Base-by-base conservation (phyloP, 345 rosid genomes). In the Kernera saxatilis region DNA sequence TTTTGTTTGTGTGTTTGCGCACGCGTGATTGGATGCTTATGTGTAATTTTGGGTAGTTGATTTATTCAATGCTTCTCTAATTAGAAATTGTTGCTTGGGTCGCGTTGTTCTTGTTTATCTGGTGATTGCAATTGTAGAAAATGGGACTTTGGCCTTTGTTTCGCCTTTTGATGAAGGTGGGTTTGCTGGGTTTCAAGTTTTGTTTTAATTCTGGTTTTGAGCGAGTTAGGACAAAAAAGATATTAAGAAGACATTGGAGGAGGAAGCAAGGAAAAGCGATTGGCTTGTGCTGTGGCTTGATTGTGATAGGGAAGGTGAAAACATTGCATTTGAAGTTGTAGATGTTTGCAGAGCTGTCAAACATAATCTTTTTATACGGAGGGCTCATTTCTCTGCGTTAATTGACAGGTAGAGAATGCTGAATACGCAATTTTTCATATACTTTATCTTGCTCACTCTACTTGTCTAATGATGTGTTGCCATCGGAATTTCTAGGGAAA, bases 281-380 rank as follows among this genome's bases (percentile, higher is more conserved):
- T 91, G 98, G 97, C 89, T 93, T 56, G 88, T 93, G 60, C 61
- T 93, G 67, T 93, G 98, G 98, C 94, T 93, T 70, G 98, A 91
- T 82, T 93, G 98, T 32, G 96, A 93, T 63, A 86, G 98, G 77
- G 98, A 91, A 81, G 99, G 99, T 48, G 99, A 91, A 67, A 91
- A 93, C 80, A 93, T 93, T 66, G 93, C 97, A 18, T 93, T 87
- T 70, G 98, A 93, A 82, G 98, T 91, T 62, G 60, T 91, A 30
- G 89, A 89, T 6, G 89, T 89, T 44, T 91, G 96, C 69, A 74
- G 66, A 33, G 77, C 86, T 5, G 95, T 67, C 0, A 89, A 91
- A 57, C 71, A 69, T 39, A 76, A 81, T 77, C 90, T 93, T 45
- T 78, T 64, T 11, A 72, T 93, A 19, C 76, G 85, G 72, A 87